Conservation (phyloP, 2,329 filamentous ascomycete species). For the Penicillium sp. region DNA sequence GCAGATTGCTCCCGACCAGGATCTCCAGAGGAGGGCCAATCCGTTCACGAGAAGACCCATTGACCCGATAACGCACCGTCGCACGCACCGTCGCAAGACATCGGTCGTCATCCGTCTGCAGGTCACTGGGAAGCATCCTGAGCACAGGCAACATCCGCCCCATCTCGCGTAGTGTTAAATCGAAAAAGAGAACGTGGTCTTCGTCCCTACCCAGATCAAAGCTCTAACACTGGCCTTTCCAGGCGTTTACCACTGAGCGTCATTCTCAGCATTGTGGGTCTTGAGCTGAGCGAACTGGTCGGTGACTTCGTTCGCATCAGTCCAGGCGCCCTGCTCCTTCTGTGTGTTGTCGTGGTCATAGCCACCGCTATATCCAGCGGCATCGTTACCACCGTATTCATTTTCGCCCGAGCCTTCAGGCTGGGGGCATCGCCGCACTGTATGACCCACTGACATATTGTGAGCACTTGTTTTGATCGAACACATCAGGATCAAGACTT, state of each 20-base stretch:
- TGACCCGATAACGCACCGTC: not conserved
- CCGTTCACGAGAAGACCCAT: not conserved
- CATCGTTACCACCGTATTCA: not conserved
- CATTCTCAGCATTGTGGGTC: not conserved
- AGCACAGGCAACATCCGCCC: not conserved
- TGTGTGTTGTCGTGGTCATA: not conserved
- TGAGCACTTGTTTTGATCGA: constrained; percentile 9
- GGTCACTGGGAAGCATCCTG: constrained; percentile 1
- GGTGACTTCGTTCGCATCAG: not conserved
- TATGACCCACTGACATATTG: constrained; percentile 42
- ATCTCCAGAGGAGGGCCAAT: constrained; percentile 2
- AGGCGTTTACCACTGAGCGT: not conserved
- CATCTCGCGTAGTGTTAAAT: not conserved
- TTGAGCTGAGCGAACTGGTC: not conserved
- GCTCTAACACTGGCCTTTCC: not conserved
- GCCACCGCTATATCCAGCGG: not conserved
- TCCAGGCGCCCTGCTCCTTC: not conserved
- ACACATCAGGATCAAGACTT: constrained; percentile 14
- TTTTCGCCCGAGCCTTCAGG: constrained; percentile 19
- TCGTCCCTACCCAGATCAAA: constrained; percentile 8
- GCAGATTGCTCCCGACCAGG: not conserved
- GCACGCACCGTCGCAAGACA: not conserved
- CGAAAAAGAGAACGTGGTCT: not conserved
- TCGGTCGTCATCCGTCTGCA: not conserved
- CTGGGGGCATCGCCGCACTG: constrained; percentile 38